These are phyloP conservation scores for Fomitopsis schrenkii DNA, from an alignment of 1,284 basidiomycete species.

Conservation along the genomic window DNA sequence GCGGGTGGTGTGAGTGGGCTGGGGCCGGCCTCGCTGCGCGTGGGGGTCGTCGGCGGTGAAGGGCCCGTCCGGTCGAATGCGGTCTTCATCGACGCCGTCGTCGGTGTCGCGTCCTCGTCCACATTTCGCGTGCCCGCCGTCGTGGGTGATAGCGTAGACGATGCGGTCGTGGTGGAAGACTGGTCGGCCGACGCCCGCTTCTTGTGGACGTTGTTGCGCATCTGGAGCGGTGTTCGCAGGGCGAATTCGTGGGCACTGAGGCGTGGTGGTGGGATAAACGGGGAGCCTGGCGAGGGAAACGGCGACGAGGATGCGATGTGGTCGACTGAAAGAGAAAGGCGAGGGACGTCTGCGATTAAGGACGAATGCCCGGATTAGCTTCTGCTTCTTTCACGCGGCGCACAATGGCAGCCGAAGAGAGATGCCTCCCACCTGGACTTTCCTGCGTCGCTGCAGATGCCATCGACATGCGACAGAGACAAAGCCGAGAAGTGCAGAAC, in stretches of 20 bases:
- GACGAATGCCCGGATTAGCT: background rate
- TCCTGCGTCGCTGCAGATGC: constrained; percentile 17
- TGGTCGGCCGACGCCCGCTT: constrained; percentile 17
- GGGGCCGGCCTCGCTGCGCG: constrained; percentile 14
- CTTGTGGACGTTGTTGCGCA: constrained; percentile 22
- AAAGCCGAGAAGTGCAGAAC: background rate
- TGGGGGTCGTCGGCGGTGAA: constrained; percentile 17
- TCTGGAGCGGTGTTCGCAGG: constrained; percentile 35
- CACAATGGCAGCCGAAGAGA: constrained; percentile 1
- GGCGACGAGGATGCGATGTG: constrained; percentile 46
- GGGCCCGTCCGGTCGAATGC: constrained; percentile 10
- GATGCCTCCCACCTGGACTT: constrained; percentile 9
- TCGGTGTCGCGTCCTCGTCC: constrained; percentile 23
- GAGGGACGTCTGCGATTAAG: constrained; percentile 24
- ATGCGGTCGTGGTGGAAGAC: background rate
- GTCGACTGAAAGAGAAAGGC: constrained; percentile 43
- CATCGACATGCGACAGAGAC: constrained; percentile 8
- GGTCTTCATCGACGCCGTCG: constrained; percentile 12
- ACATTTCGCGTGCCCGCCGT: background rate
- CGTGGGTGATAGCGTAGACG: background rate
- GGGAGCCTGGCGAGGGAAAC: constrained; percentile 64
- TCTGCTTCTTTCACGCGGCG: background rate
- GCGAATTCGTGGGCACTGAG: constrained; percentile 66
- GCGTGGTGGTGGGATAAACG: constrained; percentile 62
- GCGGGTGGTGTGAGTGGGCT: constrained; percentile 10